phyloP scores from a whole-genome alignment of 2,329 filamentous ascomycete species.

The Penicillium sp. region DNA sequence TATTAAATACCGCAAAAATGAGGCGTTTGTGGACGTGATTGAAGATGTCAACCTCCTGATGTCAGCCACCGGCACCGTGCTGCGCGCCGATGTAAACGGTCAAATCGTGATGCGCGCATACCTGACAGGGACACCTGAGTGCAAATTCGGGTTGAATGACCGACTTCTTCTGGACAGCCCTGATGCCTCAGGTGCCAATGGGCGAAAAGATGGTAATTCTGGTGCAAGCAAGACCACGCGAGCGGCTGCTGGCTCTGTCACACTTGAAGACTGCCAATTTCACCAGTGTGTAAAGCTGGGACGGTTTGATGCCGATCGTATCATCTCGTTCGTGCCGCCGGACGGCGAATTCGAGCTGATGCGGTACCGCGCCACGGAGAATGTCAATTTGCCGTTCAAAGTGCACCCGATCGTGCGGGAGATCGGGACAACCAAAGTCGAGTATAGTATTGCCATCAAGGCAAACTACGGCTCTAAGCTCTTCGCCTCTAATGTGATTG shows the following conservation, averaged over 20 bases:
- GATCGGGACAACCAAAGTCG: conserved; percentile 92
- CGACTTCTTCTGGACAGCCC: conserved; percentile 83
- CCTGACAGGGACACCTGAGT: conserved; percentile 88
- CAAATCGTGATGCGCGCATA: conserved; percentile 99
- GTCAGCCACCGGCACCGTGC: conserved; percentile 93
- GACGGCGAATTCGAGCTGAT: conserved; percentile 98
- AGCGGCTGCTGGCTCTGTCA: conserved; percentile 91
- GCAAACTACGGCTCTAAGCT: conserved; percentile 96
- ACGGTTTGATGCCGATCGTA: conserved; percentile 93
- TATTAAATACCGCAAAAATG: conserved; percentile 99
- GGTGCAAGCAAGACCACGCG: conserved; percentile 79
- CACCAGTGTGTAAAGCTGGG: conserved; percentile 98
- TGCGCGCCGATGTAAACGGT: conserved; percentile 92
- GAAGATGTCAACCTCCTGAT: conserved; percentile 98
- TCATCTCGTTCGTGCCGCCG: conserved; percentile 94
- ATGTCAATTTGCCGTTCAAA: conserved; percentile 98
- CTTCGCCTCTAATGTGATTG: conserved; percentile 93
- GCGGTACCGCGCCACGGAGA: conserved; percentile 96
- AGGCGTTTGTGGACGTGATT: conserved; percentile 98
- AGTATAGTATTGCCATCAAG: conserved; percentile 96
- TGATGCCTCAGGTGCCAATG: conserved; percentile 51
- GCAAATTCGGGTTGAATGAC: conserved; percentile 98
- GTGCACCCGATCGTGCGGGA: conserved; percentile 98
- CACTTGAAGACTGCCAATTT: conserved; percentile 96
- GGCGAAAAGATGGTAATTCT: conserved; percentile 59